Evolutionary conservation across 2,329 filamentous ascomycete species (phyloP), one percentile per base, ranked within the genome.

Genomic region (Aspergillus versicolor): DNA sequence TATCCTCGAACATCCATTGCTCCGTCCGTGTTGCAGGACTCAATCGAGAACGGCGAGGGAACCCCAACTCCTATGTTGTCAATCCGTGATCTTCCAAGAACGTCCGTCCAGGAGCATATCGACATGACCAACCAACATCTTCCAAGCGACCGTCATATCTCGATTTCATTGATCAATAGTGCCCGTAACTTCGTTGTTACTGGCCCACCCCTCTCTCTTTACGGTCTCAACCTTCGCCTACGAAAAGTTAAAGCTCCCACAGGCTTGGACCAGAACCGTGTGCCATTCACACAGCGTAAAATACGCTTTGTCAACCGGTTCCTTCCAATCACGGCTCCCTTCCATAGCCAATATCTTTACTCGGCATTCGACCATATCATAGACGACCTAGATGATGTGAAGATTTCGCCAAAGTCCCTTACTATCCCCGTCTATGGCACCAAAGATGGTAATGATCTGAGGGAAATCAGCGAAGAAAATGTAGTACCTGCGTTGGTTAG

Each of bases 241-340:
- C 89, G 95, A 68, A 99, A 97, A 78, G 91, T 96, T 73, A 99
- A 97, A 82, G 93, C 94, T 2, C 89, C 94, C 4, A 97, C 94
- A n/a, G 94, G 95, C 43, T 82, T 99, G 40, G 94, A 99, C 71
- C 95, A 99, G 77, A 96, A 90, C 64, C 86, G 92, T 58, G 88
- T 97, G 53, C 95, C 95, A 6, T 92, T 91, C 80, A 97, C 93
- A 0, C 88, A 99, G 77, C 90, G 94, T 67, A 99, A 99, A 79
- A 84, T 97, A 56, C 91, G 94, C 69, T 99, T 99, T 66, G 91
- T 91, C 61, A 97, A 97, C 80, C 89, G 94, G 59, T 99, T 99
- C 82, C 80, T 99, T 59, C 95, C 94, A 46, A 99, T 99, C 74
- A 97, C 93, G 1, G 92, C 94, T 9, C 95, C 94, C 4, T 99